These are phyloP conservation scores for Macaranga tanarius DNA, from an alignment of 441 rosid genomes.

Conservation along the genomic window DNA sequence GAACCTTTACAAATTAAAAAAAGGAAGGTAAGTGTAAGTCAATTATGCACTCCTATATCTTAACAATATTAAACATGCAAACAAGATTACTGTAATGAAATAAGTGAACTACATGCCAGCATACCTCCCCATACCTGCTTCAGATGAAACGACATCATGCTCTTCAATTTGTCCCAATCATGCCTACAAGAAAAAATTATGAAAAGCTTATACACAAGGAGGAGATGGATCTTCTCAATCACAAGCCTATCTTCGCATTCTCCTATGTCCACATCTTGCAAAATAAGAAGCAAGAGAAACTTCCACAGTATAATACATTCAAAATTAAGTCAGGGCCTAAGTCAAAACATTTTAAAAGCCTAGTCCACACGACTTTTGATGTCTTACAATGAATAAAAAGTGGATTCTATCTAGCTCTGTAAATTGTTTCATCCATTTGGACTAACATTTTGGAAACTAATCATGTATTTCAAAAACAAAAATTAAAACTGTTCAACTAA, in stretches of 20 bases:
- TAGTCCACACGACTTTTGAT: neutral
- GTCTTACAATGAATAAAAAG: neutral
- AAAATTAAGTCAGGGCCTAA: neutral
- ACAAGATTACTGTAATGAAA: conserved; percentile 7
- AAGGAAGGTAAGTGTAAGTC: conserved; percentile 16
- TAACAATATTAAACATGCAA: conserved; percentile 2
- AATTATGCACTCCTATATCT: conserved; percentile 8
- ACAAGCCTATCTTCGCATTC: neutral
- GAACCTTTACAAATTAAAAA: conserved; percentile 51
- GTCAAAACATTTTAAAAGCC: neutral
- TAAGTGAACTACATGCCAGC: conserved; percentile 32
- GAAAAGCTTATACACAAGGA: neutral
- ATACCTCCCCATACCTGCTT: conserved; percentile 96
- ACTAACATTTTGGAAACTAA: neutral
- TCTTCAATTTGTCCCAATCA: conserved; percentile 80
- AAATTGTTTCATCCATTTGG: neutral
- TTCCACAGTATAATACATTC: neutral
- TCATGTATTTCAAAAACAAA: neutral
- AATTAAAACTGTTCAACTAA: neutral
- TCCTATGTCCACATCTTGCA: neutral
- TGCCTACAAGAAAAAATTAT: conserved; percentile 44
- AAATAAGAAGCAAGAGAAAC: neutral
- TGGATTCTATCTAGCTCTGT: neutral
- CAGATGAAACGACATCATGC: conserved; percentile 67
- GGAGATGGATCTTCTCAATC: neutral